These are phyloP conservation scores for Paraphysoderma sedebokerense DNA, from an alignment of 371 early-diverging fungal genomes.

Conservation along the genomic window DNA sequence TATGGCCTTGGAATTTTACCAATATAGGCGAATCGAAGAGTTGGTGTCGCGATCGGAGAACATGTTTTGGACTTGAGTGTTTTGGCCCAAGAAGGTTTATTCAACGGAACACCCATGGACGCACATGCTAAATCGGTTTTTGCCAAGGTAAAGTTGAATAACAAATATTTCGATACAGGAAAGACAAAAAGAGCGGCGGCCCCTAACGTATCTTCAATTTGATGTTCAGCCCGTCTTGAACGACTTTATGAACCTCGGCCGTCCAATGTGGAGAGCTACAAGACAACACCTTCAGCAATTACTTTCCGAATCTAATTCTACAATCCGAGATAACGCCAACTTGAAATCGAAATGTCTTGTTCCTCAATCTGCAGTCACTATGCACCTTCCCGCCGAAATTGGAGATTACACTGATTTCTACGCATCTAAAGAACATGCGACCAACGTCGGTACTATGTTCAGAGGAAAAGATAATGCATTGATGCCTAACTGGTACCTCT, in stretches of 20 bases:
- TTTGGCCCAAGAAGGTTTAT: slow-evolving; percentile 51
- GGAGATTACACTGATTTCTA: slow-evolving; percentile 98
- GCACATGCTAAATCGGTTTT: slow-evolving; percentile 44
- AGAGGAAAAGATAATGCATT: slow-evolving; percentile 95
- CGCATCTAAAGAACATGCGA: slow-evolving; percentile 92
- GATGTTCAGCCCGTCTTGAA: slow-evolving; percentile 65
- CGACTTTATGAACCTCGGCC: slow-evolving; percentile 74
- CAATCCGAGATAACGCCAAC: slow-evolving; percentile 28
- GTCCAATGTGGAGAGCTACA: slow-evolving; percentile 69
- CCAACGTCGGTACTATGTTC: slow-evolving; percentile 94
- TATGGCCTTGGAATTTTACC: too few relatives aligned
- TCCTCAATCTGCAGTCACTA: slow-evolving; percentile 29
- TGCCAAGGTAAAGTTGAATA: slow-evolving; percentile 58
- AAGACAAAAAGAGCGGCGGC: too few relatives aligned
- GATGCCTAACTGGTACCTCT: slow-evolving; percentile 97
- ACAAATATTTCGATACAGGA: too few relatives aligned
- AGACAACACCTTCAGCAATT: slow-evolving; percentile 56
- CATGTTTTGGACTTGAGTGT: slow-evolving; percentile 55
- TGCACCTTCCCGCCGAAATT: slow-evolving; percentile 78
- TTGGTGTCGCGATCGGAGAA: slow-evolving; percentile 81
- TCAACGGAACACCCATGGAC: slow-evolving; percentile 36
- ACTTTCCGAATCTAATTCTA: slow-evolving; percentile 30
- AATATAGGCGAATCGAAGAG: too few relatives aligned
- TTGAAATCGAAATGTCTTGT: slow-evolving; percentile 32
- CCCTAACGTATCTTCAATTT: too few relatives aligned